phyloP scores from a whole-genome alignment of 495 filamentous ascomycete species.

The Tricharina praecox region DNA sequence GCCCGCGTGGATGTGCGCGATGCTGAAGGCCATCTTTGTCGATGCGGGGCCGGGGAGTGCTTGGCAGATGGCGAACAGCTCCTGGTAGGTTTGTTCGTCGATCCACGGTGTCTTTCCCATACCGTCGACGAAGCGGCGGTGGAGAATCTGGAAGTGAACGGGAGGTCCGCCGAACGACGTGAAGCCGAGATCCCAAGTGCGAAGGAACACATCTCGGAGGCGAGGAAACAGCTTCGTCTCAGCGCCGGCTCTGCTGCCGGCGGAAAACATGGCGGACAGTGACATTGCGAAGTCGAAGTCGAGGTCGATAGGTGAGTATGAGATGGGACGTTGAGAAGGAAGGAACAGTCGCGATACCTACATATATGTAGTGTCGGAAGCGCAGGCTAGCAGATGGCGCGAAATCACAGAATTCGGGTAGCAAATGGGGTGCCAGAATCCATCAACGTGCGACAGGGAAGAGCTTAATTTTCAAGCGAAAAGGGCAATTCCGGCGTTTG shows the following conservation, averaged over 20 bases:
- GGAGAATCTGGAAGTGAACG: constrained; percentile 44
- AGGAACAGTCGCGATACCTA: too few relatives aligned
- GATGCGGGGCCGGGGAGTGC: constrained; percentile 58
- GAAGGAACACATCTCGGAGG: constrained; percentile 28
- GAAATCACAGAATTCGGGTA: too few relatives aligned
- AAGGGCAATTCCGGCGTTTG: too few relatives aligned
- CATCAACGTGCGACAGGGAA: too few relatives aligned
- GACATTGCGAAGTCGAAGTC: too few relatives aligned
- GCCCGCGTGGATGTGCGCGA: constrained; percentile 50
- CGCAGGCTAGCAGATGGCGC: too few relatives aligned
- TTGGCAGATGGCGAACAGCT: constrained; percentile 66
- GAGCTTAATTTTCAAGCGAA: too few relatives aligned
- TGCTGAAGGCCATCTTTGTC: constrained; percentile 67
- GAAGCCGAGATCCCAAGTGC: constrained; percentile 44
- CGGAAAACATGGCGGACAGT: not conserved
- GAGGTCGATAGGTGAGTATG: too few relatives aligned
- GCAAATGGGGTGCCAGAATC: too few relatives aligned
- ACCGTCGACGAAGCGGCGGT: constrained; percentile 46
- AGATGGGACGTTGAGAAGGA: too few relatives aligned
- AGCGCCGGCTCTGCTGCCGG: not conserved
- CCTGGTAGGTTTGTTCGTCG: constrained; percentile 64
- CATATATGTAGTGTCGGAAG: too few relatives aligned
- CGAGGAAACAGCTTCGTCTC: constrained; percentile 4
- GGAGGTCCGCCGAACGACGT: constrained; percentile 45
- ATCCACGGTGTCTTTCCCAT: constrained; percentile 43